Percentiles rank a stretch among this genome's conserved stretches.
Evolutionary conservation across 1,284 basidiomycete species (phyloP).

Genomic region (Xerocomus subilludens): DNA sequence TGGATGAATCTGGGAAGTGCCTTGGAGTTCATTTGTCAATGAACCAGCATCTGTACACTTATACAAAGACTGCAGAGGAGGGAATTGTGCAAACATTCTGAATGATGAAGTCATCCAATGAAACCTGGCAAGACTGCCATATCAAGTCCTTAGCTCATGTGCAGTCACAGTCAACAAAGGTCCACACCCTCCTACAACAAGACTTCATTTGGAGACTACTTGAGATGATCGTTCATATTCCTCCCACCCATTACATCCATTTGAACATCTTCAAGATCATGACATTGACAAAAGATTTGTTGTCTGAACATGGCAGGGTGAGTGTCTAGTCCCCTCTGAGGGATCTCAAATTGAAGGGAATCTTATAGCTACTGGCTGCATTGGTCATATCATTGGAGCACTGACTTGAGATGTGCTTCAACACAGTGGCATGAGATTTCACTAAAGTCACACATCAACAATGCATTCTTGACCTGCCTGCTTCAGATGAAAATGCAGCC

Average conservation of each 20-base stretch:
- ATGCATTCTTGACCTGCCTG: too few relatives aligned
- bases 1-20: too few relatives aligned
- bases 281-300: neutral
- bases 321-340: too few relatives aligned
- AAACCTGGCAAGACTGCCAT: neutral
- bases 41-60: conserved; percentile 9
- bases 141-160: neutral
- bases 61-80: neutral
- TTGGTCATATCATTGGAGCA: neutral
- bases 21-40: conserved; percentile 6
- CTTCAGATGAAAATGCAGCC: too few relatives aligned
- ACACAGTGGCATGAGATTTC: neutral
- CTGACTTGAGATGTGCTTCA: too few relatives aligned
- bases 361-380: neutral
- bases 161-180: too few relatives aligned
- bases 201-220: conserved; percentile 11
- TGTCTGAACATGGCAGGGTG: too few relatives aligned
- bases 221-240: neutral
- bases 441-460: neutral
- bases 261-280: conserved; percentile 16
- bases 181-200: neutral
- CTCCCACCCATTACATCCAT: conserved; percentile 5
- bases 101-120: neutral
- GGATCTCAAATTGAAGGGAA: too few relatives aligned
- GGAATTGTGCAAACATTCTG: conserved; percentile 9